These are phyloP conservation scores for Cyclotella kingstonii DNA, from an alignment of 108 stramenopile genomes.

Conservation along the genomic window DNA sequence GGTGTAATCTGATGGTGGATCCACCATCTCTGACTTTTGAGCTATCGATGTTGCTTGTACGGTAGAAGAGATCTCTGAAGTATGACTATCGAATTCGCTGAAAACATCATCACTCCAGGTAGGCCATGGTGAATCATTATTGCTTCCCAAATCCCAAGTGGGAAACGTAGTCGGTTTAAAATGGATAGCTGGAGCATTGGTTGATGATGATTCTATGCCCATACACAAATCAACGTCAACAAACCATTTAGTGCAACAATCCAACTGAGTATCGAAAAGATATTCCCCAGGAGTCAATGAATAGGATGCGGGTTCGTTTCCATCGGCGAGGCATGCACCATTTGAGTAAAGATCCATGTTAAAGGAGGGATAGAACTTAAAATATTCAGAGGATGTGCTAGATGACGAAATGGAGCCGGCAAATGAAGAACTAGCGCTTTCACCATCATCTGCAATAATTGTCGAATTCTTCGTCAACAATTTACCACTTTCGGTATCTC, in stretches of 20 bases:
- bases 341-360: slow-evolving; percentile 19
- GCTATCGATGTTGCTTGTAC: not conserved
- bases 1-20: not conserved
- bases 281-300: slow-evolving; percentile 5
- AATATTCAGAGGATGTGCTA: not conserved
- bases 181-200: not conserved
- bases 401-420: not conserved
- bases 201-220: not conserved
- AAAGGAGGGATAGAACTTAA: slow-evolving; percentile 34
- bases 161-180: not conserved
- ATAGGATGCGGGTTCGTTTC: slow-evolving; percentile 13
- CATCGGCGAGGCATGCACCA: slow-evolving; percentile 35
- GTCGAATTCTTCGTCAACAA: not conserved
- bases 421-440: no score
- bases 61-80: not conserved
- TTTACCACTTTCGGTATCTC: not conserved
- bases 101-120: slow-evolving; percentile 15
- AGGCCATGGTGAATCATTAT: slow-evolving; percentile 14
- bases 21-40: not conserved
- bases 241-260: slow-evolving; percentile 33
- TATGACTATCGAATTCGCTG: not conserved
- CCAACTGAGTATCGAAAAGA: slow-evolving; percentile 14
- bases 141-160: not conserved
- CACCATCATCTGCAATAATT: not conserved
- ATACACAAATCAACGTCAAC: slow-evolving; percentile 15